Percentiles rank a stretch among this genome's conserved stretches.
phyloP scores from a whole-genome alignment of 257 asterid species.

The Solanum infundibuliforme region DNA sequence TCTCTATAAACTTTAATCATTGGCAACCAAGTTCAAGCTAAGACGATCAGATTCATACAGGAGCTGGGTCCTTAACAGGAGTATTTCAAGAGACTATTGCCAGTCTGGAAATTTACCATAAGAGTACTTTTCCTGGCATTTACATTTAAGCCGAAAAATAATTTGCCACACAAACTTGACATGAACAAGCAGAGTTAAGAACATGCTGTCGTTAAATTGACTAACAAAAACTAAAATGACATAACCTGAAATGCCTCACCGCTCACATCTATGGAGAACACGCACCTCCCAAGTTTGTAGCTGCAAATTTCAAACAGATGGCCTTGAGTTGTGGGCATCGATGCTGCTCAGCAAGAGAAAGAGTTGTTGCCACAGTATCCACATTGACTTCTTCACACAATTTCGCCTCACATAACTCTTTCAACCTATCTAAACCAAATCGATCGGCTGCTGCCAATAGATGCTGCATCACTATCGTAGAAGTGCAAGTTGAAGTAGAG shows the following conservation, averaged over 20 bases:
- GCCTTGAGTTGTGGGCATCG: conserved; percentile 77
- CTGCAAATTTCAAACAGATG: conserved; percentile 89
- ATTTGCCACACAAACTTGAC: neutral
- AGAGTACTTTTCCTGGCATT: neutral
- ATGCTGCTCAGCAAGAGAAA: conserved; percentile 88
- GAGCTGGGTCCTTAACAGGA: neutral
- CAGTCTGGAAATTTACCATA: neutral
- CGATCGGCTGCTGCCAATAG: conserved; percentile 96
- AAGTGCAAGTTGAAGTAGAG: conserved; percentile 42
- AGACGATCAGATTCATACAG: neutral
- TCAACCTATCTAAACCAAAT: conserved; percentile 83
- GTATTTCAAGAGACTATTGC: neutral
- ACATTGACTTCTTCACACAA: conserved; percentile 63
- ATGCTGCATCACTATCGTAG: conserved; percentile 79
- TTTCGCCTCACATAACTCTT: conserved; percentile 77
- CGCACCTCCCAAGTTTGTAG: conserved; percentile 99
- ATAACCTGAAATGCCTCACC: conserved; percentile 83
- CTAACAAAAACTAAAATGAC: conserved; percentile 25
- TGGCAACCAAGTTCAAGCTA: neutral
- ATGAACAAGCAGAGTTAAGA: conserved; percentile 16
- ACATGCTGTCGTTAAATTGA: conserved; percentile 24
- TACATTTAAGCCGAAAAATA: neutral
- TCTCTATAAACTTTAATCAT: neutral
- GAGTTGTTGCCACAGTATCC: conserved; percentile 86
- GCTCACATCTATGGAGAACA: conserved; percentile 84